A percentile compares a stretch with the other conserved stretches of the same genome.
phyloP scores from a whole-genome alignment of 768 basidiomycete species.

The Tricholoma bakamatsutake region DNA sequence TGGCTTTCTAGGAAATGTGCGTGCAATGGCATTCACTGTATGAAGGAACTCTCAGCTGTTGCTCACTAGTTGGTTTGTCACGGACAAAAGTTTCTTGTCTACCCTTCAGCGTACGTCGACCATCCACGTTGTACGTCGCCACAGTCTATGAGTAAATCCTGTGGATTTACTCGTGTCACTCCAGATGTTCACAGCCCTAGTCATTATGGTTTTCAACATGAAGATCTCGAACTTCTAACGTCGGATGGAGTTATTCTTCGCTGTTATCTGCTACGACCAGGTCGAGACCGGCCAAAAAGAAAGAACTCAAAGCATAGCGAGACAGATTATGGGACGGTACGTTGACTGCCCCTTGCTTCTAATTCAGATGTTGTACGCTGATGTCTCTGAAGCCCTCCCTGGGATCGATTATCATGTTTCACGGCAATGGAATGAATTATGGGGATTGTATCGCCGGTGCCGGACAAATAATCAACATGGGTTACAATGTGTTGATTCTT shows the following conservation, averaged over 20 bases:
- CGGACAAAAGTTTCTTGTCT: slow-evolving; percentile 15
- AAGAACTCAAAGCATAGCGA: background rate
- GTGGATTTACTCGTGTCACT: background rate
- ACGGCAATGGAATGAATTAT: slow-evolving; percentile 73
- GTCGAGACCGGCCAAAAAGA: background rate
- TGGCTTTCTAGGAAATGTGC: background rate
- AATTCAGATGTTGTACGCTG: background rate
- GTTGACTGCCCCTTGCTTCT: background rate
- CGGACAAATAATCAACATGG: slow-evolving; percentile 55
- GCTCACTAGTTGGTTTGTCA: slow-evolving; percentile 8
- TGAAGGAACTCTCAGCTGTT: background rate
- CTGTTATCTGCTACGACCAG: slow-evolving; percentile 1
- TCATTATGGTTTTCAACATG: background rate
- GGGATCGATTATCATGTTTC: slow-evolving; percentile 84
- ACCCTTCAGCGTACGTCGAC: slow-evolving; percentile 14
- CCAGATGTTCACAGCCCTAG: background rate
- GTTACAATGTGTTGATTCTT: slow-evolving; percentile 82
- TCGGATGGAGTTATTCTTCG: slow-evolving; percentile 4
- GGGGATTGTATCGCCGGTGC: slow-evolving; percentile 73
- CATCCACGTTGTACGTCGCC: slow-evolving; percentile 5
- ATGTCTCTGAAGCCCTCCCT: slow-evolving; percentile 19
- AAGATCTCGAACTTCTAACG: slow-evolving; percentile 5
- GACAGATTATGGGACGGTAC: background rate
- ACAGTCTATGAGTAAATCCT: background rate
- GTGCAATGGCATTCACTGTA: background rate